Evolutionary conservation across 305 asterid genomes (phyloP), one percentile per base, ranked within the genome.

Genomic region (Fraxinus dipetala): DNA sequence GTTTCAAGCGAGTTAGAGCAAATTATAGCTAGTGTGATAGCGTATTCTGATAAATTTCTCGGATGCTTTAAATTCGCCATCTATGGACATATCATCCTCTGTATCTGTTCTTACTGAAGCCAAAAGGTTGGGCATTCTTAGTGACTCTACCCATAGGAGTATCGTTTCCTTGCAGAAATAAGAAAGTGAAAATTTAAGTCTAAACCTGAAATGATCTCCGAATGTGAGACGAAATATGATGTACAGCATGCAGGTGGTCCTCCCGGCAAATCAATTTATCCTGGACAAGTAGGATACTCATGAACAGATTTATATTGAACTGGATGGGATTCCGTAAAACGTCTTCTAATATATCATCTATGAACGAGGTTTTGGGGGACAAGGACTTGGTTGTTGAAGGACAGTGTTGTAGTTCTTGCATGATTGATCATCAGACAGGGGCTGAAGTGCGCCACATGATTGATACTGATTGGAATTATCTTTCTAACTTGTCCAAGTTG

Each of bases 391-490:
- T 34, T 75, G 84, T 34, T 74, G 88, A 84, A 54, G 83, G 76
- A 73, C 79, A 75, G 61, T 82, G 80, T 83, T 79, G 34, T 87
- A 83, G 81, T 85, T 87, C 81, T 74, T 87, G 91, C 84, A 20
- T 76, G 31, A 72, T 77, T 75, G 90, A 88, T 65, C 86, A 82
- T 74, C 83, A 85, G 79, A 79, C 24, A 77, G 88, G 45, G 76
- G 92, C 90, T 4, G 87, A 86, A 84, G 92, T 96, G 63, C 94
- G 97, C 40, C 83, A 80, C 84, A 90, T 96, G 98, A 79, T 82
- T 54, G 97, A 94, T 80, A 84, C 91, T 65, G 99, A 94, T 80
- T 94, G 98, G 97, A 82, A 94, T 73, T 87, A 93, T 76, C 93
- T 96, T 81, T 88, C 91, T 4, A 85, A 88, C 10, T 67, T 92